Base-by-base conservation (phyloP, 2,329 filamentous ascomycete species). In the Pseudogymnoascus sp. region DNA sequence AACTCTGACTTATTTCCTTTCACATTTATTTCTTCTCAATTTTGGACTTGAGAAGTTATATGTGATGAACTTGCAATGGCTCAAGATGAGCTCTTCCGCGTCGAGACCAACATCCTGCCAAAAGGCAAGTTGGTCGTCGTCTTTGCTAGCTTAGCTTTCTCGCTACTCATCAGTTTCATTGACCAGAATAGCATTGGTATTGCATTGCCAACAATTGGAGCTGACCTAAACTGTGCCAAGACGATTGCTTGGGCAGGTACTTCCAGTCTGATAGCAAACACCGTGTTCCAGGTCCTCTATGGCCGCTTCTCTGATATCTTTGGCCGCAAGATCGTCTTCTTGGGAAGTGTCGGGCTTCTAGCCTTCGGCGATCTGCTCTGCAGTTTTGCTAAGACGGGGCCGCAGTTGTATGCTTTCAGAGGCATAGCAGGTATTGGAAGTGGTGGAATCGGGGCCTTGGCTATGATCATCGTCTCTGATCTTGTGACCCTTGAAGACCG, bases 281-380 rank as follows among this genome's bases (percentile, higher is more conserved):
- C 86, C 0, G 81, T 83, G 36, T 88, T 88, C 67, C 85, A 86
- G 67, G 83, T 87, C 65, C 77, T 89, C 0, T 88, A 88, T 70
- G 85, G 85, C 19, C 79, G 84, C 2, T 69, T 87, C 2, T 86
- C 84, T 0, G 84, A 87, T 71, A 81, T 87, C 0, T 80, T 86
- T 61, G 84, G 84, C 19, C 79, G 85, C 16, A 87, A 87, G 71
- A 77, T 79, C 6, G 78, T 88, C 6, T 82, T 84, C 62, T 70
- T 88, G 2, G 77, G 77, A 1, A 81, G 82, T 1, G 73, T 86
- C 6, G 76, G 76, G 0, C 72, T 86, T 11, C 75, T 89, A 4
- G 77, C 79, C 6, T 64, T 87, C 13, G 82, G 81, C 1, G 84
- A 87, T 70, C 72, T 89, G 60, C 75, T 86, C 0, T 88, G 85